Evolutionary conservation across 148 eudicot species (phyloP), one percentile per base, ranked within the genome.

Genomic region (Salicornia ramosissima): DNA sequence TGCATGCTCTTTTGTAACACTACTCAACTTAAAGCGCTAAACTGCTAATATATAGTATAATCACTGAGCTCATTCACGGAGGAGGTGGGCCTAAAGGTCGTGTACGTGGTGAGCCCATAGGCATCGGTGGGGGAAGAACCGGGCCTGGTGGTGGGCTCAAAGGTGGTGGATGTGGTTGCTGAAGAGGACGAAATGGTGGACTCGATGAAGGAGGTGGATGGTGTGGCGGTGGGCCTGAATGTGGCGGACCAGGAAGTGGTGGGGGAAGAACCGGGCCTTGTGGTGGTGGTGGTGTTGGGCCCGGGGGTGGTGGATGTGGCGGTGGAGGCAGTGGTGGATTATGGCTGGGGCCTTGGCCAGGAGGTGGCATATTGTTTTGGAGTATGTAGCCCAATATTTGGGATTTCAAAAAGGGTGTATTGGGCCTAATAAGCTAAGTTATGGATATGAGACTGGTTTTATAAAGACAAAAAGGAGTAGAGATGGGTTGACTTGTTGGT

Each of bases 251-350:
- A 34, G 60, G 64, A 42, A 6, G 8, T 36, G 70, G 74, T 7
- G 75, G 66, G 5, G 33, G 71, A 18, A 43, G 68, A 8, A 50
- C 26, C 30, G 80, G 80, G 4, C 56, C 62, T 8, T 54, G 66
- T 0, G 79, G 75, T 5, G 75, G 80, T 26, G 75, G 61, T 0
- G 69, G 72, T 5, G 72, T 67, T 24, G 67, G 71, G 28, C 75
- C 65, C 0, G 65, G 65, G 5, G 65, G 65, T 21, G 55, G 46
- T 10, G 65, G 16, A 0, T 43, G 65, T 21, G 15, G 67, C 0
- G 30, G 67, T 15, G 67, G 67, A 0, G 58, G 74, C 2, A 24
- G 31, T 6, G 61, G 33, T 33, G 61, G 71, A 6, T 24, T 61
- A 36, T 24, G 49, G 43, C 24, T 51, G 75, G 26, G 60, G 58